Percentiles rank a stretch among this genome's conserved stretches.
Evolutionary conservation across 164 flowering plant genomes (phyloP).

Genomic region (Liriodendron chinense): DNA sequence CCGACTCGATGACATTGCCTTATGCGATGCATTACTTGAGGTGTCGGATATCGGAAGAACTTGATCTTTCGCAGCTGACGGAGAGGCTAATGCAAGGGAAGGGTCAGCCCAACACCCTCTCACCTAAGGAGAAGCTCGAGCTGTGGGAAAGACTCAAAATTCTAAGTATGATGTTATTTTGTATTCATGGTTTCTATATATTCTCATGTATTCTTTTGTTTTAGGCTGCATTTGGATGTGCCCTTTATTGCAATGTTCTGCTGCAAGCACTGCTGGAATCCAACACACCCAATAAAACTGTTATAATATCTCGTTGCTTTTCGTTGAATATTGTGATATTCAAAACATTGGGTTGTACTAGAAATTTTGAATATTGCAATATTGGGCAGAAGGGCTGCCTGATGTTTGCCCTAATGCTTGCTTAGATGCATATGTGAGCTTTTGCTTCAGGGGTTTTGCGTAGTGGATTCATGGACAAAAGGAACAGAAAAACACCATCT

Average conservation of each 20-base stretch:
- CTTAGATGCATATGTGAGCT: not conserved
- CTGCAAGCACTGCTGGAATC: too few relatives aligned
- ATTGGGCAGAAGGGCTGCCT: too few relatives aligned
- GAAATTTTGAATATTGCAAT: too few relatives aligned
- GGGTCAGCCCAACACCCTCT: conserved; percentile 57
- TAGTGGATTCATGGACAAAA: too few relatives aligned
- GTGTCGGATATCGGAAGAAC: conserved; percentile 55
- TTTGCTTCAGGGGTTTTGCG: not conserved
- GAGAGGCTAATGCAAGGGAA: conserved; percentile 67
- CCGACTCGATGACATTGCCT: conserved; percentile 77
- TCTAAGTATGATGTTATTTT: conserved; percentile 47
- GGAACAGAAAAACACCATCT: too few relatives aligned
- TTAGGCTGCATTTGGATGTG: not conserved
- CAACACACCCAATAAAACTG: too few relatives aligned
- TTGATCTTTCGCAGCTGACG: conserved; percentile 57
- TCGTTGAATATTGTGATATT: too few relatives aligned
- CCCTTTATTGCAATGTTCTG: not conserved
- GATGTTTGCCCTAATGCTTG: not conserved
- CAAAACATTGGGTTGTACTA: too few relatives aligned
- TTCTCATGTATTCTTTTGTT: not conserved
- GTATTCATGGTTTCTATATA: not conserved
- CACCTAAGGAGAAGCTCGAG: conserved; percentile 66
- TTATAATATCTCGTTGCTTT: too few relatives aligned
- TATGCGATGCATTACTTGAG: conserved; percentile 63
- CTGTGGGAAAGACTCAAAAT: conserved; percentile 87